These are phyloP conservation scores for Aaosphaeria arxii DNA, from an alignment of 2,329 filamentous ascomycete genomes.

Conservation along the genomic window DNA sequence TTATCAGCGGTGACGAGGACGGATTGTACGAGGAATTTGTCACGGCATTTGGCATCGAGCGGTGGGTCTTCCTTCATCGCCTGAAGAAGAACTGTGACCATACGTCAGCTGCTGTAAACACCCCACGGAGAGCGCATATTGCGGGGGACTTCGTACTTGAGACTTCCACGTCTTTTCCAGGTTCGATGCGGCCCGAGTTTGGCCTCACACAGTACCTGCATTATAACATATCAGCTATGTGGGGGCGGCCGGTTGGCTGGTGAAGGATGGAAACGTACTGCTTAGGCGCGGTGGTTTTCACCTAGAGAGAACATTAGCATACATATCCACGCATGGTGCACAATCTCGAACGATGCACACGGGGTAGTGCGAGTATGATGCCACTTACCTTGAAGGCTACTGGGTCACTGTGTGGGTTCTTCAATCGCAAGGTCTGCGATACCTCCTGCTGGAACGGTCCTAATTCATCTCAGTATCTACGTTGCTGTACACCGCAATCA, in stretches of 20 bases:
- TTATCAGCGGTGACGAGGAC: constrained; percentile 79
- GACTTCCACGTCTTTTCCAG: constrained; percentile 86
- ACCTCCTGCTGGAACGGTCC: constrained; percentile 65
- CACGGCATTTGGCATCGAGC: constrained; percentile 81
- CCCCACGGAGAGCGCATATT: constrained; percentile 8
- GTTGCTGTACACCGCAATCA: not conserved
- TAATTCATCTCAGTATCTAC: constrained; percentile 29
- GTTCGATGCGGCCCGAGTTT: constrained; percentile 93
- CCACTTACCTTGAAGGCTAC: constrained; percentile 62
- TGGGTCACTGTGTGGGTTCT: constrained; percentile 56
- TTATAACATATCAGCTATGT: constrained; percentile 15
- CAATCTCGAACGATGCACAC: not conserved
- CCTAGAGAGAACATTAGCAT: constrained; percentile 51
- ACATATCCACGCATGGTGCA: not conserved
- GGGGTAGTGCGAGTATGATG: constrained; percentile 3
- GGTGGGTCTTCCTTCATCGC: constrained; percentile 96
- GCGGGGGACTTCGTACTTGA: constrained; percentile 61
- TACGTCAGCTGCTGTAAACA: constrained; percentile 21
- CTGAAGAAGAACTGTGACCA: constrained; percentile 76
- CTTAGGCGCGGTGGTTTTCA: constrained; percentile 98
- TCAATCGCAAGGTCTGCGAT: constrained; percentile 58
- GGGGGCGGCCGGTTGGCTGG: constrained; percentile 11
- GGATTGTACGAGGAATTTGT: constrained; percentile 97
- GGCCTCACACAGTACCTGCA: constrained; percentile 93
- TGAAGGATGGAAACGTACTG: constrained; percentile 64